Evolutionary conservation across 768 basidiomycete species (phyloP).

Genomic region (Melanogaster broomeanus): DNA sequence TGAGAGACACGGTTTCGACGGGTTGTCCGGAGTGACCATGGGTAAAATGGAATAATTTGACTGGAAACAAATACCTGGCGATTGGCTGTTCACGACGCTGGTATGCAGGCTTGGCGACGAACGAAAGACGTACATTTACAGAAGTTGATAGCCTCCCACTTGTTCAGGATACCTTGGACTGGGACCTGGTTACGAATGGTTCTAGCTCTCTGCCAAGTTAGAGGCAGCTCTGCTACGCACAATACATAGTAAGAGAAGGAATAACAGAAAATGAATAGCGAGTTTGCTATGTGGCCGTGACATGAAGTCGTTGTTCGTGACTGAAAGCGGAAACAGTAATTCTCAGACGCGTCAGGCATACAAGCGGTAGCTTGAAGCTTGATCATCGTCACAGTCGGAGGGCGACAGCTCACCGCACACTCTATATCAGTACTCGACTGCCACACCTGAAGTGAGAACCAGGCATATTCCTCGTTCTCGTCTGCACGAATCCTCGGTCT

Average conservation of each 20-base stretch:
- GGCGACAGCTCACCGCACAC: background rate
- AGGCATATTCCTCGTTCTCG: background rate
- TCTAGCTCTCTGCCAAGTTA: conserved; percentile 9
- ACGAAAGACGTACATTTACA: conserved; percentile 70
- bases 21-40: conserved; percentile 78
- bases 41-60: conserved; percentile 86
- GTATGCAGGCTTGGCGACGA: conserved; percentile 3
- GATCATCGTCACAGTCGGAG: background rate
- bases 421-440: background rate
- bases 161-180: conserved; percentile 50
- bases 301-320: conserved; percentile 20
- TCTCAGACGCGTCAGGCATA: conserved; percentile 1
- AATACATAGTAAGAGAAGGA: conserved; percentile 17
- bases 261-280: conserved; percentile 15
- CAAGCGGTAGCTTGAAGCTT: background rate
- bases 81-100: conserved; percentile 4
- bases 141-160: conserved; percentile 90
- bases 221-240: conserved; percentile 23
- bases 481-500: conserved; percentile 5
- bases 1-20: conserved; percentile 86
- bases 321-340: conserved; percentile 6
- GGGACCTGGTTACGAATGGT: conserved; percentile 34
- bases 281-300: conserved; percentile 11
- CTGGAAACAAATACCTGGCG: conserved; percentile 85
- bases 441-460: background rate